phyloP scores from a whole-genome alignment of 2,329 filamentous ascomycete species.

The Hymenoscyphus scutula region DNA sequence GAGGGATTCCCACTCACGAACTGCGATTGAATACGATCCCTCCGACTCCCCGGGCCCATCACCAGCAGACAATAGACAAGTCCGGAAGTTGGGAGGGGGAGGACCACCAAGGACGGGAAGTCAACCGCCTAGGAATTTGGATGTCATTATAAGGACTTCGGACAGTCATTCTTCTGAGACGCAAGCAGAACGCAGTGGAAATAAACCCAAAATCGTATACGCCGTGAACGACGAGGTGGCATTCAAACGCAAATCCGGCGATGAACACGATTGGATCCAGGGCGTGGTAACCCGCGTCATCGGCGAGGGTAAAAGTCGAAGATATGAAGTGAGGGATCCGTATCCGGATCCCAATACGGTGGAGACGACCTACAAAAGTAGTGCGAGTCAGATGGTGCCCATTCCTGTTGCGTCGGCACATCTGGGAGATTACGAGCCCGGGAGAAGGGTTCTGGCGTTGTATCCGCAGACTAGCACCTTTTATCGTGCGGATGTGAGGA shows the following conservation, averaged over 20 bases:
- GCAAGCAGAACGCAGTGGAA: slow-evolving; percentile 21
- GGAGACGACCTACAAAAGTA: slow-evolving; percentile 61
- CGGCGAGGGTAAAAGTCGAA: slow-evolving; percentile 73
- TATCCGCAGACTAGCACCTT: slow-evolving; percentile 85
- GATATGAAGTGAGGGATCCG: slow-evolving; percentile 77
- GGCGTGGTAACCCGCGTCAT: slow-evolving; percentile 74
- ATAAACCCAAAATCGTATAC: slow-evolving; percentile 53
- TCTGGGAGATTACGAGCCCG: slow-evolving; percentile 59
- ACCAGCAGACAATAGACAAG: slow-evolving; percentile 32
- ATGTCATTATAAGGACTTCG: slow-evolving; percentile 18
- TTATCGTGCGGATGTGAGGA: slow-evolving; percentile 79
- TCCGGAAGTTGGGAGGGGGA: slow-evolving; percentile 28
- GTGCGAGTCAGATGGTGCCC: slow-evolving; percentile 72
- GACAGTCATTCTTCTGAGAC: slow-evolving; percentile 30
- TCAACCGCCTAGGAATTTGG: slow-evolving; percentile 31
- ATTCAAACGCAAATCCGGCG: slow-evolving; percentile 58
- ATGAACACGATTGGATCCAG: slow-evolving; percentile 66
- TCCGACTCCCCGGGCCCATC: slow-evolving; percentile 35
- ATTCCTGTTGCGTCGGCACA: slow-evolving; percentile 62
- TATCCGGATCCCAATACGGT: slow-evolving; percentile 65
- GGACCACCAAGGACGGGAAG: slow-evolving; percentile 28
- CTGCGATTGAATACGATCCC: slow-evolving; percentile 32
- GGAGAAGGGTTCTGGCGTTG: slow-evolving; percentile 71
- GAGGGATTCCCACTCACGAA: slow-evolving; percentile 29
- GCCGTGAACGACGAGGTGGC: slow-evolving; percentile 63